A percentile compares a stretch with the other conserved stretches of the same genome.
These are phyloP conservation scores for Lipomyces chichibuensis DNA, from an alignment of 805 yeast species.

Conservation along the genomic window DNA sequence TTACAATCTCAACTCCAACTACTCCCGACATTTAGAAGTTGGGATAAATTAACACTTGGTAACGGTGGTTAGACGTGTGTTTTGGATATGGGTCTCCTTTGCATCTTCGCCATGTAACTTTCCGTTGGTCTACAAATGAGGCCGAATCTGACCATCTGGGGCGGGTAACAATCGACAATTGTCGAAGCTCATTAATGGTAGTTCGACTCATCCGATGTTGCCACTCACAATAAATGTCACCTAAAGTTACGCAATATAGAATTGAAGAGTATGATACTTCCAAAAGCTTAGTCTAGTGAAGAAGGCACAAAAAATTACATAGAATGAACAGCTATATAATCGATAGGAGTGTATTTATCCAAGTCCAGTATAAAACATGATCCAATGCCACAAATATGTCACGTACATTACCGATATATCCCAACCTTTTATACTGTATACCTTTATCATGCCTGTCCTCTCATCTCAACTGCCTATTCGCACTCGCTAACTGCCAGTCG, in stretches of 20 bases:
- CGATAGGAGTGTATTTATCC: background rate
- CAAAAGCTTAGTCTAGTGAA: background rate
- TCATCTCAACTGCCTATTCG: background rate
- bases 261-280: background rate
- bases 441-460: background rate
- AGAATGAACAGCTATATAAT: background rate
- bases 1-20: background rate
- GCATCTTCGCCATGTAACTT: background rate
- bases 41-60: background rate
- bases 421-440: background rate
- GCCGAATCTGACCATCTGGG: background rate
- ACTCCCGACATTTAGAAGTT: background rate
- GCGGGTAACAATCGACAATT: background rate
- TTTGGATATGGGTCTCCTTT: background rate
- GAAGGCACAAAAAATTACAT: too few species aligned
- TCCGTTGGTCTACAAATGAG: background rate
- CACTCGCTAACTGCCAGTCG: conserved; percentile 2
- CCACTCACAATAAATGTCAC: too few species aligned
- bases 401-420: background rate
- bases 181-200: too few species aligned
- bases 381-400: background rate
- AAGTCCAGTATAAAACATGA: background rate
- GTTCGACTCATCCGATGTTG: too few species aligned
- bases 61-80: background rate
- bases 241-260: too few species aligned